Conservation (phyloP, 2,329 filamentous ascomycete genomes). For the Fusarium sp. region DNA sequence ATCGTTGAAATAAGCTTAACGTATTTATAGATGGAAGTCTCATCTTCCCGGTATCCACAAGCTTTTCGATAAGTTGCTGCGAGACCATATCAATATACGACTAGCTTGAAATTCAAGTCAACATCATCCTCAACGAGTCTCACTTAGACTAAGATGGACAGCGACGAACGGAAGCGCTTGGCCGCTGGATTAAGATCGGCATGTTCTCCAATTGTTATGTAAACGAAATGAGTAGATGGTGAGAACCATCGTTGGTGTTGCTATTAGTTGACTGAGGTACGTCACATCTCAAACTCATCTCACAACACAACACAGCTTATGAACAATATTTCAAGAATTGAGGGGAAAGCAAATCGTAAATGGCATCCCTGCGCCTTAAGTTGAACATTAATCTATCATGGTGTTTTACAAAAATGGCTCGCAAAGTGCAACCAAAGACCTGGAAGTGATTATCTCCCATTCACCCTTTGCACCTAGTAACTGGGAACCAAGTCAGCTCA, state of each 20-base stretch:
- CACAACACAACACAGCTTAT: not conserved
- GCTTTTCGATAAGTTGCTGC: not conserved
- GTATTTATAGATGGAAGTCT: not conserved
- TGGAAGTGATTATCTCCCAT: not conserved
- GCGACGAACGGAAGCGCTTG: too few species aligned
- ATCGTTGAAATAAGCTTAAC: not conserved
- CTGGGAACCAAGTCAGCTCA: not conserved
- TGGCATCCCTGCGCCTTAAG: conserved; percentile 1
- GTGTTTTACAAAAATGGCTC: conserved; percentile 13
- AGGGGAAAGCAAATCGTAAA: conserved; percentile 1
- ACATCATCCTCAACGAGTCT: not conserved
- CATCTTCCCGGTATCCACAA: not conserved
- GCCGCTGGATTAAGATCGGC: not conserved
- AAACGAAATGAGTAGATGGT: not conserved
- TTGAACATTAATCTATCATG: conserved; percentile 12
- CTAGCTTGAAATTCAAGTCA: not conserved
- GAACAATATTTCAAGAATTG: not conserved
- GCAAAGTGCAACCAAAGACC: not conserved
- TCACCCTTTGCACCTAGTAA: not conserved
- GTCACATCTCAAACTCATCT: not conserved
- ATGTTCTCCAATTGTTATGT: not conserved
- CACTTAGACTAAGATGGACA: not conserved
- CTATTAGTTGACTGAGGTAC: not conserved
- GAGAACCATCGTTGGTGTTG: not conserved
- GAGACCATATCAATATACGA: not conserved